Evolutionary conservation across 768 basidiomycete species (phyloP).

Genomic region (Antrodiella citrinella): DNA sequence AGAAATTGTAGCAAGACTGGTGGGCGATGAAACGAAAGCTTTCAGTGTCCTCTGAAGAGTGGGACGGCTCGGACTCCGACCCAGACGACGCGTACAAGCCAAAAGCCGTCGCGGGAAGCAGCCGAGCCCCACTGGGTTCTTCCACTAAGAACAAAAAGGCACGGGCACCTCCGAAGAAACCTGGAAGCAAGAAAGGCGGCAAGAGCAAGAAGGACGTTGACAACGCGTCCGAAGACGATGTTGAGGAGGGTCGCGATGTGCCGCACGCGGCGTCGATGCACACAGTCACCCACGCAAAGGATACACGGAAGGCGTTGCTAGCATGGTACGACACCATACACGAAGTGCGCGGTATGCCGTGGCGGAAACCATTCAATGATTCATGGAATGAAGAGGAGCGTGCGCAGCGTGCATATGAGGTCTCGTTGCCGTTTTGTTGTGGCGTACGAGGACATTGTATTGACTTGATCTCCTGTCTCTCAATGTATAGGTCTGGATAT

Average conservation of each 20-base stretch:
- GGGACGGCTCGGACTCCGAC: background rate
- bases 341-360: slow-evolving; percentile 77
- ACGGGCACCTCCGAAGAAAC: background rate
- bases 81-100: slow-evolving; percentile 1
- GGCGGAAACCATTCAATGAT: slow-evolving; percentile 70
- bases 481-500: slow-evolving; percentile 66
- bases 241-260: background rate
- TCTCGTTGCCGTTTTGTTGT: slow-evolving; percentile 22
- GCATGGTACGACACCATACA: slow-evolving; percentile 69
- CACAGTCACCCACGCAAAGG: slow-evolving; percentile 30
- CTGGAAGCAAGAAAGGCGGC: background rate
- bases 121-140: background rate
- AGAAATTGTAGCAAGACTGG: background rate
- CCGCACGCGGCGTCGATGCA: slow-evolving; percentile 43
- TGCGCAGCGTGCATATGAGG: slow-evolving; percentile 89
- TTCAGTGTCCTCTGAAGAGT: slow-evolving; percentile 1
- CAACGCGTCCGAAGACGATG: background rate
- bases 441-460: background rate
- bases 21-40: slow-evolving; percentile 1
- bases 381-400: slow-evolving; percentile 47
- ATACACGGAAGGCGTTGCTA: slow-evolving; percentile 43
- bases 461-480: background rate
- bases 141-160: background rate
- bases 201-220: background rate
- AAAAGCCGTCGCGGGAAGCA: background rate